Evolutionary conservation across 2,329 filamentous ascomycete genomes (phyloP), one percentile per base, ranked within the genome.

Genomic region (Epichloe sp.): DNA sequence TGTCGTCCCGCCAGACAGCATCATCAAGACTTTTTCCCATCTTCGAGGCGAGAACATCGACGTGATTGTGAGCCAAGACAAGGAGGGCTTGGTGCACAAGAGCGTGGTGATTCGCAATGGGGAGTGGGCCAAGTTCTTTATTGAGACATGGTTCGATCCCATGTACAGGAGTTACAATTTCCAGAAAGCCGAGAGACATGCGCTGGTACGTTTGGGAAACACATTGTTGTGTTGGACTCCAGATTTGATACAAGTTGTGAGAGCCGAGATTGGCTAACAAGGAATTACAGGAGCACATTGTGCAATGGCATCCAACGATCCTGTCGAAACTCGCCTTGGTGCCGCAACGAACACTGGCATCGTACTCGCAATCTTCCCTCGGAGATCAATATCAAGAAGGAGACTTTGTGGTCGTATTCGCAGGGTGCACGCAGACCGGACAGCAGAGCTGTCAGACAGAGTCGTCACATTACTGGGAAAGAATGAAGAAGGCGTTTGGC

Each of bases 221-320:
- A 12, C 5, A 17, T 43, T 21, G 11, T 26, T 12, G n/a, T 21
- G 19, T 14, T 14, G 5, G 4, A 10, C 19, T 43, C 4, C 6
- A 15, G 11, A 41, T 7, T 19, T 23, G 40, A 42, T 31, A 0
- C 31, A 11, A 10, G 19, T 21, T 42, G 2, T 8, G 44, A 37
- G 17, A 17, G 7, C 12, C 21, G n/a, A 45, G n/a, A 45, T 42
- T 47, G 19, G n/a, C 43, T 21, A 44, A 49, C 17, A 11, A 31
- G 21, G 2, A 43, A 35, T 23, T 42, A 12, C 55, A 90, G 86
- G 86, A 91, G 68, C 87, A 93, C 63, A 85, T 91, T 58, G 81
- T 88, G 36, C 91, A 95, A 73, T 98, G 93, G 94, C 93, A 98
- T 64, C 89, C 91, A 31, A 98, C 93, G 0, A 85, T 98, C 44